Evolutionary conservation across 192 early-diverging fungal species (phyloP), one percentile per base, ranked within the genome.

Genomic region (Rhizophagus sp.): DNA sequence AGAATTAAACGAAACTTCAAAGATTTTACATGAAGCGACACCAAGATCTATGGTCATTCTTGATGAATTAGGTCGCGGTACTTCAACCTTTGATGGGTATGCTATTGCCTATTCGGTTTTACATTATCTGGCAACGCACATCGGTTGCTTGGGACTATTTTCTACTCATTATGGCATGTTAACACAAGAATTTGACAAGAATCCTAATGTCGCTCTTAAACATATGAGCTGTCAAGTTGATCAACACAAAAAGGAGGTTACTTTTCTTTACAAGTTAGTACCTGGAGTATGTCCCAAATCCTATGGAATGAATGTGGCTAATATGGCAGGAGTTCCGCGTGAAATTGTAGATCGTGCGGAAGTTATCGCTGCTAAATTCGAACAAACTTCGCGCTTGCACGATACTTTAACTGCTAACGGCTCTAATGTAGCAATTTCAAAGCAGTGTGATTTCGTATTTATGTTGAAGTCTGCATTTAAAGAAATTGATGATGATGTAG

Each of bases 251-350:
- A 90, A 91, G 50, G 89, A 95, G n/a, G 94, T 99, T 22, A 96
- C 95, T 0, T 99, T 99, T 84, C 82, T 99, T 74, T 99, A 99
- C 84, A 96, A 96, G 72, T 82, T 99, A 49, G 87, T 89, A 12
- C 76, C 85, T 25, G 98, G 98, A 15, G 92, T 93, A 3, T 97
- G 95, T 79, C 93, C 94, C 61, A 96, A 96, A 84, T 96, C 95
- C 30, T 97, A 96, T 81, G 98, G 98, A 67, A 98, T 99, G 97
- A 99, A 98, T 77, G 97, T 98, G 0, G 98, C 98, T 5, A 88
- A 87, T n/a, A 98, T 99, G 95, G 98, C 97, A 0, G 96, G 96
- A 9, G 90, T 99, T 17, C 96, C 96, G 0, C 36, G 84, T 33
- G 41, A 81, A 8, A 90, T 97, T 65, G 89, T 97, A 7, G 86